These are phyloP conservation scores for Tremella mesenterica DNA, from an alignment of 768 basidiomycete genomes.

Conservation along the genomic window DNA sequence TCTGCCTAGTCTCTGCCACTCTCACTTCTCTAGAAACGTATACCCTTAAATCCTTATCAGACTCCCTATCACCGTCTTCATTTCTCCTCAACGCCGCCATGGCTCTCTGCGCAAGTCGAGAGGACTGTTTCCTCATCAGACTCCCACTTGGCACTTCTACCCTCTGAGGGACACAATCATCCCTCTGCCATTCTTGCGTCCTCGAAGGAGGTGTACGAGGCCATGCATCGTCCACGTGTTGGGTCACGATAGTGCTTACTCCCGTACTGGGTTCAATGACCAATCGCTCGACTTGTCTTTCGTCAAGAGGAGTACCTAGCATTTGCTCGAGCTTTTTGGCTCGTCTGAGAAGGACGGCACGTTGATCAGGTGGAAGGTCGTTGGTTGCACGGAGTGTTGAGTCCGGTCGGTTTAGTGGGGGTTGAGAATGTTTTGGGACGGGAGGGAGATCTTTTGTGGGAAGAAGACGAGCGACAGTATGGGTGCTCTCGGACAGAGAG, in stretches of 20 bases:
- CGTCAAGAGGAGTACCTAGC: constrained; percentile 23
- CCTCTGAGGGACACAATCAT: constrained; percentile 14
- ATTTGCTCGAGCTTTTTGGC: constrained; percentile 28
- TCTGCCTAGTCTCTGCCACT: constrained; percentile 5
- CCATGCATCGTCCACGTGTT: too few relatives aligned
- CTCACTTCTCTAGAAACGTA: constrained; percentile 12
- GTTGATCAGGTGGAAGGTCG: constrained; percentile 23
- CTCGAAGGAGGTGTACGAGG: too few relatives aligned
- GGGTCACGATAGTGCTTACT: constrained; percentile 2
- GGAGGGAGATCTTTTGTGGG: constrained; percentile 3
- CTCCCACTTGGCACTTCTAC: neutral
- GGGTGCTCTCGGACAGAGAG: constrained; percentile 22
- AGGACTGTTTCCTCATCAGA: neutral
- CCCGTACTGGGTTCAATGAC: constrained; percentile 18
- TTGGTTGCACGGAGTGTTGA: constrained; percentile 5
- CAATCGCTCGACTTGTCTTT: constrained; percentile 12
- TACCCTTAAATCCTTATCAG: constrained; percentile 10
- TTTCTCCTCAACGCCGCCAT: constrained; percentile 36
- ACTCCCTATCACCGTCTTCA: constrained; percentile 4
- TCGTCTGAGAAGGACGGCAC: constrained; percentile 15
- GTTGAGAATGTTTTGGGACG: neutral
- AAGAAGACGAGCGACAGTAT: constrained; percentile 15
- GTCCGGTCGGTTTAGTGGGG: neutral
- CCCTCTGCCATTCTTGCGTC: constrained; percentile 18
- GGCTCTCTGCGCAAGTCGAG: neutral